Percentiles rank a stretch among this genome's conserved stretches.
These are phyloP conservation scores for Fraxinus xanthoxyloides DNA, from an alignment of 305 asterid species.

Conservation along the genomic window DNA sequence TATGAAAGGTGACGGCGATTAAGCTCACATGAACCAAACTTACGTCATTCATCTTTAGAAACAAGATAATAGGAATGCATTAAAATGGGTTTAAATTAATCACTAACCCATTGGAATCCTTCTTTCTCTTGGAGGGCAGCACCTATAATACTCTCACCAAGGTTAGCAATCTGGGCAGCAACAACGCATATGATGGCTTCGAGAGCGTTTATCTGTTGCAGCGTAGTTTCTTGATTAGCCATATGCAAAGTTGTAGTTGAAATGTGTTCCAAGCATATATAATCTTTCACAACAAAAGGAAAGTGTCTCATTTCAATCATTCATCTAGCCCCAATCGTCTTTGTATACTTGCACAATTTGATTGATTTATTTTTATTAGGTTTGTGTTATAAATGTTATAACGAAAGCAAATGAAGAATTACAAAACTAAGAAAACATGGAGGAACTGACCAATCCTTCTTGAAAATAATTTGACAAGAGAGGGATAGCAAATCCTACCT, in stretches of 20 bases:
- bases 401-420: neutral
- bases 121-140: conserved; percentile 84
- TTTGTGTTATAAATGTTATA: neutral
- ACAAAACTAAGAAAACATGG: neutral
- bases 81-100: neutral
- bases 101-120: conserved; percentile 82
- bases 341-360: neutral
- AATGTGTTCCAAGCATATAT: neutral
- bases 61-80: neutral
- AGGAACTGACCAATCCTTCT: neutral
- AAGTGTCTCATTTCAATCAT: neutral
- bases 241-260: neutral
- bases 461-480: neutral
- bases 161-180: conserved; percentile 93
- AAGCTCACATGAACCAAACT: neutral
- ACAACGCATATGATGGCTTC: conserved; percentile 63
- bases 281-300: neutral
- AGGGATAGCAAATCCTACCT: conserved; percentile 38
- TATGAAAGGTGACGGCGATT: neutral
- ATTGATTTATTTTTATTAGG: neutral
- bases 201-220: conserved; percentile 49
- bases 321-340: neutral
- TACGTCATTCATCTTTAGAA: neutral
- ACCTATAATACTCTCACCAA: conserved; percentile 92
- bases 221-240: conserved; percentile 20